These are phyloP conservation scores for Hura crepitans DNA, from an alignment of 441 rosid species.

Conservation along the genomic window DNA sequence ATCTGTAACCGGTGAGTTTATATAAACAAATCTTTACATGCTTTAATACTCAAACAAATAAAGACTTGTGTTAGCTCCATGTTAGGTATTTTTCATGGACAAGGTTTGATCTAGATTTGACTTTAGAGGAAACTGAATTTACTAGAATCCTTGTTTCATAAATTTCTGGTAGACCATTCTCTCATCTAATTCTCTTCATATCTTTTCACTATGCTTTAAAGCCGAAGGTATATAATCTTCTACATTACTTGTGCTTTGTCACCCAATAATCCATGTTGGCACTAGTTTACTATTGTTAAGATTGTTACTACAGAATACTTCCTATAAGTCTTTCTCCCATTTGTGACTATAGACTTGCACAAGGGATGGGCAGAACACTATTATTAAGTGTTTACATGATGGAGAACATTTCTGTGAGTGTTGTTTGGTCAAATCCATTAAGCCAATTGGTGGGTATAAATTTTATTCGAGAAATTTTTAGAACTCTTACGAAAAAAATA, in stretches of 20 bases:
- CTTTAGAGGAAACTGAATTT: not conserved
- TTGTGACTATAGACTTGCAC: not conserved
- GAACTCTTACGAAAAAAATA: not conserved
- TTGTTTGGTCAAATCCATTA: not conserved
- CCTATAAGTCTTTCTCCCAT: not conserved
- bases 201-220: not conserved
- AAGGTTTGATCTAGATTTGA: not conserved
- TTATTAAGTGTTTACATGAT: not conserved
- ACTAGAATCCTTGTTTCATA: not conserved
- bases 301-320: not conserved
- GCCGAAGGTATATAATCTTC: not conserved
- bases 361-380: not conserved
- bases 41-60: not conserved
- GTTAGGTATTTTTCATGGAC: not conserved
- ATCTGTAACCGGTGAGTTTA: not conserved
- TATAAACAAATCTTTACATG: not conserved
- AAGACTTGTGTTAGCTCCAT: not conserved
- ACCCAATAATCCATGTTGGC: not conserved
- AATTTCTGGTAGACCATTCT: not conserved
- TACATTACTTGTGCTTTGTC: not conserved
- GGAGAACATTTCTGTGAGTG: not conserved
- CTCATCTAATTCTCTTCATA: not conserved
- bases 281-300: not conserved
- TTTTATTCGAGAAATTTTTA: not conserved
- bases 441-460: not conserved